These are phyloP conservation scores for Discostella stelligera DNA, from an alignment of 352 stramenopile genomes.

Conservation along the genomic window DNA sequence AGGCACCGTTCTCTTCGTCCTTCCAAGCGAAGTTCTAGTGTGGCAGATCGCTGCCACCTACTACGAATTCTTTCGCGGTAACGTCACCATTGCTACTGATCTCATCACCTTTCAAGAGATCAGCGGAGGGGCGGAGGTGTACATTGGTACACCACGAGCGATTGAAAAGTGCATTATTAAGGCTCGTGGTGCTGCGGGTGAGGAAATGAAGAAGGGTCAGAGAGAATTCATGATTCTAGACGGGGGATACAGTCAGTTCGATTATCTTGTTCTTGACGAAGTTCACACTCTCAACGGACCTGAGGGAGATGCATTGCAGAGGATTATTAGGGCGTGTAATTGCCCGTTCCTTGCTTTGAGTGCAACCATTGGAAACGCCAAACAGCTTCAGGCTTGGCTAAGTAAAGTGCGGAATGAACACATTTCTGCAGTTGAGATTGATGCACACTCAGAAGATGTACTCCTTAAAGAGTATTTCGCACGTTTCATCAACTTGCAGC, in stretches of 20 bases:
- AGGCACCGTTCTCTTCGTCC: constrained; percentile 86
- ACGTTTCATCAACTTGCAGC: constrained; percentile 98
- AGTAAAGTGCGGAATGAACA: constrained; percentile 87
- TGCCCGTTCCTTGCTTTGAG: constrained; percentile 97
- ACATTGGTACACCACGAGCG: constrained; percentile 93
- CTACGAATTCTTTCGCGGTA: constrained; percentile 95
- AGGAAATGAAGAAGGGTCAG: constrained; percentile 95
- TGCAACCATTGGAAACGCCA: constrained; percentile 96
- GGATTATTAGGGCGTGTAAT: constrained; percentile 91
- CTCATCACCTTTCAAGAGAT: constrained; percentile 84
- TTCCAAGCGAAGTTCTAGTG: constrained; percentile 96
- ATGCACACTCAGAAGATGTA: constrained; percentile 68
- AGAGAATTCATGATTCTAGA: constrained; percentile 93
- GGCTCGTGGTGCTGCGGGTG: constrained; percentile 86
- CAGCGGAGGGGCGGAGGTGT: constrained; percentile 85
- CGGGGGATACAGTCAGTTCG: constrained; percentile 90
- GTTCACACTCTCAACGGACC: constrained; percentile 96
- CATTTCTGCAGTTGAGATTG: constrained; percentile 67
- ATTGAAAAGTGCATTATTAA: constrained; percentile 92
- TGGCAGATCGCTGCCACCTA: constrained; percentile 99
- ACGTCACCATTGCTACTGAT: constrained; percentile 94
- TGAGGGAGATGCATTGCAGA: constrained; percentile 94
- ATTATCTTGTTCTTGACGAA: constrained; percentile 98
- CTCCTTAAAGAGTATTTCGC: constrained; percentile 94
- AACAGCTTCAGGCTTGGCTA: constrained; percentile 93